Base-by-base conservation (phyloP, 305 asterid species). In the Solanum hybrid region DNA sequence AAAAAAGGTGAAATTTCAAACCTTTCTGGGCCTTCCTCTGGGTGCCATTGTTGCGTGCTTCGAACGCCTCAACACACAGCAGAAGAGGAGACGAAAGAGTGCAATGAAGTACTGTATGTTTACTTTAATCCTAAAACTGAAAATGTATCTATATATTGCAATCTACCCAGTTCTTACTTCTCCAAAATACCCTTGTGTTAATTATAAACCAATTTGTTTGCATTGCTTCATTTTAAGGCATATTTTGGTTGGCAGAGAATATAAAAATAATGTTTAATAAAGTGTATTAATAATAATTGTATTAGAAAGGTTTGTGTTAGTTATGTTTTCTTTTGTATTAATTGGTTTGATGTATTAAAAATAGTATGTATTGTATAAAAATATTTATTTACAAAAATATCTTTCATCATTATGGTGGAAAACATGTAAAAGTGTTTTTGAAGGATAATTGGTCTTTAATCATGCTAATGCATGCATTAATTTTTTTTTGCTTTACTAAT, bases 21-120 rank as follows among this genome's bases (percentile, higher is more conserved):
- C 91, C 85, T 75, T 89, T 85, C 91, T 84, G 87, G 86, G 24
- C 57, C 91, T 89, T 86, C 87, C 86, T 34, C 91, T 86, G 77
- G 87, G 87, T 31, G 91, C 89, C 91, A 83, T 89, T 17, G 34
- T 32, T 70, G 76, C 34, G 79, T 75, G 37, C 12, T 29, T 31
- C 7, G 14, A 26, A 38, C 22, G 86, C 65, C 85, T 79, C 84
- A 22, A 79, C 9, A 79, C 85, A 11, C 61, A 79, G 57, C 17
- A n/a, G 32, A 37, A 36, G 61, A 79, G 51, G 33, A 37, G 32
- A n/a, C 51, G 61, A n/a, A 79, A 79, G 86, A 79, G n/a, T 11
- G 86, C 11, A 26, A 24, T n/a, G 61, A 6, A n/a, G n/a, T 29
- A 75, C 10, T 13, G 10, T 75, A 27, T 15, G 79, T 27, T 27